phyloP scores from a whole-genome alignment of 1,139 yeast species.

The Protomyces inouyei region DNA sequence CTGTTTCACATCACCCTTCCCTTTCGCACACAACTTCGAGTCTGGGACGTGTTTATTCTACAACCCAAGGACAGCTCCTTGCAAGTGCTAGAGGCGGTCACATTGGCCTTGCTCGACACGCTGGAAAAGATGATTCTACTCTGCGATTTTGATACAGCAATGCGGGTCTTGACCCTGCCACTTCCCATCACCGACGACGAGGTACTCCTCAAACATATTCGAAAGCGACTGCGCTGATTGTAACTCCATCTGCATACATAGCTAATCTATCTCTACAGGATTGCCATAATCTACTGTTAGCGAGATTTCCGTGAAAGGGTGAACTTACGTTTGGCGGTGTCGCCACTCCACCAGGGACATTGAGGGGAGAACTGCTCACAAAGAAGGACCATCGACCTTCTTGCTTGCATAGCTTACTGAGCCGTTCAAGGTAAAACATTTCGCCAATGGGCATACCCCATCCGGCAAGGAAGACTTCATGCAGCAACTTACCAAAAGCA shows the following conservation, averaged over 20 bases:
- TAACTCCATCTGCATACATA: neutral
- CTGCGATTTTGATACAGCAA: slow-evolving; percentile 33
- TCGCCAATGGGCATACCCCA: slow-evolving; percentile 39
- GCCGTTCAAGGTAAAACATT: slow-evolving; percentile 36
- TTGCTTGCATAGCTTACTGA: slow-evolving; percentile 34
- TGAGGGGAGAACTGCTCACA: slow-evolving; percentile 37
- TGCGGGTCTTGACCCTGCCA: slow-evolving; percentile 30
- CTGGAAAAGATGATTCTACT: slow-evolving; percentile 19
- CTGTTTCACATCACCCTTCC: slow-evolving; percentile 33
- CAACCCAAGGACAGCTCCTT: slow-evolving; percentile 21
- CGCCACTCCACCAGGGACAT: slow-evolving; percentile 38
- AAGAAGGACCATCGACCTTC: slow-evolving; percentile 36
- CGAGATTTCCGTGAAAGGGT: neutral
- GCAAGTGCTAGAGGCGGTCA: slow-evolving; percentile 22
- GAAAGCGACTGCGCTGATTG: slow-evolving; percentile 2
- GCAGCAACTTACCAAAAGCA: slow-evolving; percentile 28
- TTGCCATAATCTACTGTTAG: neutral
- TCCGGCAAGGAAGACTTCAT: slow-evolving; percentile 35
- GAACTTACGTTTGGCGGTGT: slow-evolving; percentile 36
- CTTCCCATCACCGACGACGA: slow-evolving; percentile 32
- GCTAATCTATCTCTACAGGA: neutral
- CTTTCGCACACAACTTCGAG: slow-evolving; percentile 33
- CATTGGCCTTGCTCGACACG: slow-evolving; percentile 20
- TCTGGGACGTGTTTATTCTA: slow-evolving; percentile 33
- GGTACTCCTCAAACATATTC: slow-evolving; percentile 26